phyloP scores from a whole-genome alignment of 2,329 filamentous ascomycete genomes.

The Grosmannia huntii region DNA sequence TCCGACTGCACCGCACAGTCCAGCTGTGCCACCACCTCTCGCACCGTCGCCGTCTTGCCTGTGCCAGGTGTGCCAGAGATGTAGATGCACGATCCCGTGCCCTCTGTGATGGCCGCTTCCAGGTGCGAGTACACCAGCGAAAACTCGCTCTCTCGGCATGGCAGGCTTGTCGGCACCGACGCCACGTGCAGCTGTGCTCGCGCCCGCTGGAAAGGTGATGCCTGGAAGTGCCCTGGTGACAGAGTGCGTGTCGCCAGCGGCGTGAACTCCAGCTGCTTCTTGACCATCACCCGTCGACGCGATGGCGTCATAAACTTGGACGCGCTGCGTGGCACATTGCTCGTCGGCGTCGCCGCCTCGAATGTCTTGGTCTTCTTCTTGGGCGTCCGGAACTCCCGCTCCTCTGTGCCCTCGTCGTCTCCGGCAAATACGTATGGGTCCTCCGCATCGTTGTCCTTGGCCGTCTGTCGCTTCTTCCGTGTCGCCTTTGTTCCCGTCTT shows the following conservation, averaged over 20 bases:
- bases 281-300: conserved; percentile 49
- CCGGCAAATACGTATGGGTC: conserved; percentile 10
- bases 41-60: conserved; percentile 92
- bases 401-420: conserved; percentile 15
- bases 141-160: conserved; percentile 88
- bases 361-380: conserved; percentile 19
- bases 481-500: conserved; percentile 61
- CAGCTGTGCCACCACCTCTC: conserved; percentile 81
- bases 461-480: conserved; percentile 29
- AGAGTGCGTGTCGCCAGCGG: conserved; percentile 81
- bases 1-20: conserved; percentile 80
- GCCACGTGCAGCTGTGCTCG: conserved; percentile 85
- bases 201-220: conserved; percentile 84
- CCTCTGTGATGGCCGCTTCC: conserved; percentile 85
- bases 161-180: conserved; percentile 76
- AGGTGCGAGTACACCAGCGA: conserved; percentile 84
- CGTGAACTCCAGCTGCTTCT: conserved; percentile 88
- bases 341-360: conserved; percentile 39
- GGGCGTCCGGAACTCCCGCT: conserved; percentile 22
- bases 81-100: conserved; percentile 92
- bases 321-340: conserved; percentile 33
- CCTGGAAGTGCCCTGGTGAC: conserved; percentile 57
- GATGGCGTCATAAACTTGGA: conserved; percentile 31
- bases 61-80: conserved; percentile 98
- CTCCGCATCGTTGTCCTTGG: conserved; percentile 4